Evolutionary conservation across 495 filamentous ascomycete genomes (phyloP).

Genomic region (Bombardia bombarda): DNA sequence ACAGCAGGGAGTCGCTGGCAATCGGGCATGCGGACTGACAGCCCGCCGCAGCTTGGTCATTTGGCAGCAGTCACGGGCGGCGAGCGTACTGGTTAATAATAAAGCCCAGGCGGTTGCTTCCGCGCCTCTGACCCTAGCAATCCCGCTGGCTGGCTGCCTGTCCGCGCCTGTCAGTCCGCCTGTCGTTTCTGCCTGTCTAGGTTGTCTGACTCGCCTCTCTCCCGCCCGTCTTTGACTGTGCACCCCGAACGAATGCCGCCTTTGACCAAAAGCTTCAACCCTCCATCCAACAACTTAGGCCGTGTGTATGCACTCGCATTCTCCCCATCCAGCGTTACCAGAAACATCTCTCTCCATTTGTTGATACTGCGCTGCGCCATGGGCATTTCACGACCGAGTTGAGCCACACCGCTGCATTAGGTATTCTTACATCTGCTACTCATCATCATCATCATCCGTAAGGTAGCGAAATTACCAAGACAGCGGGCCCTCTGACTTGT

Average conservation of each 20-base stretch:
- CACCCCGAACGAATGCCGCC: background rate
- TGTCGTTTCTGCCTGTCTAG: background rate
- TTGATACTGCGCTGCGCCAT: too few relatives aligned
- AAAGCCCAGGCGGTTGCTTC: constrained; percentile 11
- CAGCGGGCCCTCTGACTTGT: background rate
- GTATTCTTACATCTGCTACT: too few relatives aligned
- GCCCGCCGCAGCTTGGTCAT: constrained; percentile 9
- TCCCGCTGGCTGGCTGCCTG: background rate
- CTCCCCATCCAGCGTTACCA: too few relatives aligned
- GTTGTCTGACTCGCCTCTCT: background rate
- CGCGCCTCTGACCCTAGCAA: constrained; percentile 8
- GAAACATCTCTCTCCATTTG: too few relatives aligned
- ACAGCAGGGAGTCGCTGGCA: background rate
- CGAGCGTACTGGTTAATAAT: too few relatives aligned
- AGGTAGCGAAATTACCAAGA: too few relatives aligned
- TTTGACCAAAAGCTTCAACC: too few relatives aligned
- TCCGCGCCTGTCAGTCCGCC: background rate
- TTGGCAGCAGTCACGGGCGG: constrained; percentile 6
- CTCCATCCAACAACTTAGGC: background rate
- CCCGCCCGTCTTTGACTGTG: background rate
- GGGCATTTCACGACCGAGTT: too few relatives aligned
- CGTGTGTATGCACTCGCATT: too few relatives aligned
- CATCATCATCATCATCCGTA: too few relatives aligned
- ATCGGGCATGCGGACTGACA: background rate
- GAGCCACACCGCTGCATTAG: too few relatives aligned